Conservation (phyloP, 306 rosid species). For the Cucumis sativus region DNA sequence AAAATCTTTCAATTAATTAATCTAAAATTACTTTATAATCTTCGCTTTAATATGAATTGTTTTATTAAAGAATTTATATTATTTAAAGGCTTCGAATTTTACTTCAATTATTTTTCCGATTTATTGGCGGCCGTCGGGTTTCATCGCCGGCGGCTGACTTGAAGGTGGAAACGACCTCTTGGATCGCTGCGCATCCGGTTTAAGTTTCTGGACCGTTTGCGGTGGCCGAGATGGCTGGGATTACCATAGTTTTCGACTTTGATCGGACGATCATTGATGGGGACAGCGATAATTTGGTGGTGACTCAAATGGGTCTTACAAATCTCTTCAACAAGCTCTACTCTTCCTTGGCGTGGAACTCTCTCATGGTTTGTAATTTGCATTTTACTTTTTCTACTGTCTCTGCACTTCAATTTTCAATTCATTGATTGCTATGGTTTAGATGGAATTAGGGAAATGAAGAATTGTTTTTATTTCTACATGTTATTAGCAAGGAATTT, state of each 20-base stretch:
- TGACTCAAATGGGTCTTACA: conserved; percentile 46
- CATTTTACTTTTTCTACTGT: not conserved
- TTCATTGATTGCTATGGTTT: not conserved
- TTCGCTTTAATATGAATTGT: not conserved
- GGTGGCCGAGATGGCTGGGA: conserved; percentile 26
- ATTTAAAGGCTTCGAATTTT: not conserved
- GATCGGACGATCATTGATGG: conserved; percentile 68
- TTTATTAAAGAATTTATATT: not conserved
- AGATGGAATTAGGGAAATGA: not conserved
- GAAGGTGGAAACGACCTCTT: not conserved
- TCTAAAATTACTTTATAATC: too few species aligned
- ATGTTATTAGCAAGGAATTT: not conserved
- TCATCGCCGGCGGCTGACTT: not conserved
- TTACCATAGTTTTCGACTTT: conserved; percentile 51
- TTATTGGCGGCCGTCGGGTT: not conserved
- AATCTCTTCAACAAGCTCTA: conserved; percentile 43
- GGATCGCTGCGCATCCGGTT: conserved; percentile 9
- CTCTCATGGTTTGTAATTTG: conserved; percentile 45
- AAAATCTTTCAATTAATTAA: too few species aligned
- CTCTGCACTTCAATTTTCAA: not conserved
- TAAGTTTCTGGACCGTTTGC: not conserved
- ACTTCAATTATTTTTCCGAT: not conserved
- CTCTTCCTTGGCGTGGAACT: conserved; percentile 51
- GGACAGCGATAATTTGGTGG: conserved; percentile 72
- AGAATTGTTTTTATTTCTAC: not conserved